Evolutionary conservation across 2,329 filamentous ascomycete species (phyloP), one percentile per base, ranked within the genome.

Genomic region (Trichoderma lentiforme): DNA sequence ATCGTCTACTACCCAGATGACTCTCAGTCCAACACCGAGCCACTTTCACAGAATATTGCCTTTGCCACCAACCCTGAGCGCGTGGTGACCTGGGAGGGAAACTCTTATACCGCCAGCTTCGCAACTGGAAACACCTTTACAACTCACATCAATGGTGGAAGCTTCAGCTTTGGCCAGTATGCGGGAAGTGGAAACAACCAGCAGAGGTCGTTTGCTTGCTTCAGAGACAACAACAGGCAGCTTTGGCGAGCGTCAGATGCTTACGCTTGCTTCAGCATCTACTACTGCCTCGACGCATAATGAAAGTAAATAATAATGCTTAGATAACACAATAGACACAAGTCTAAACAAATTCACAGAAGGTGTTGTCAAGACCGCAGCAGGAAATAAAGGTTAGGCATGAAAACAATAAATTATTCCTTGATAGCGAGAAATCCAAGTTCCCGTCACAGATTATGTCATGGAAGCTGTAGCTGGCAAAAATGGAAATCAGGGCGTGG

Each of bases 1-100:
- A 34, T 69, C 26, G 65, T n/a, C 65, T 69, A 69, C 36, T 69
- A 69, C n/a, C 18, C 65, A 32, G 65, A 69, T 26, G 65, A 69
- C 26, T 69, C 65, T 9, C 18, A 69, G n/a, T 60, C 57, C 47
- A 69, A 51, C 56, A 12, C n/a, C 7, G 53, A 36, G 32, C 65
- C 65, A 4, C 30, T 47, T 24, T 51, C 65, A 8, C 65, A 69
- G 21, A 58, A 69, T 3, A n/a, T 69, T 14, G 65, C 65, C 14
- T 69, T 69, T 69, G 65, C 65, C 21, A 47, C 34, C 26, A 51
- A 43, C 14, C 24, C 65, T 24, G 11, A 28, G 24, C 9, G 56
- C n/a, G 11, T 60, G 9, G 57, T 60, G 12, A 60, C 57, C 12
- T 60, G 57, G 65, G 65, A 69, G 56, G 65, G 65, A 3, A 32